Base-by-base conservation (phyloP, 2,329 filamentous ascomycete genomes). In the Trichoderma sp. region DNA sequence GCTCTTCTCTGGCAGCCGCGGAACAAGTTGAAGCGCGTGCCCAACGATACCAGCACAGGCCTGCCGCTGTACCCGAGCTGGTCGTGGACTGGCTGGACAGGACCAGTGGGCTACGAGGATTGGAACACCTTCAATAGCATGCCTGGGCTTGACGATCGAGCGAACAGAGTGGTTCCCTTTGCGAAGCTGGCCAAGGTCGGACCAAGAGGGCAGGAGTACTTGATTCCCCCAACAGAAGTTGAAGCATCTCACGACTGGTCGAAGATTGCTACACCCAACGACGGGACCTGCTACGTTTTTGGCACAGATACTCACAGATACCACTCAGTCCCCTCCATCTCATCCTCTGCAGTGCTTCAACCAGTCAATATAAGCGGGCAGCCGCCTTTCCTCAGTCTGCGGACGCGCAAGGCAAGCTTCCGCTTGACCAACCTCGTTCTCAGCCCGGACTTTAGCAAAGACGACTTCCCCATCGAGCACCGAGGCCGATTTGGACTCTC, bases 21-120 rank as follows among this genome's bases (percentile, higher is more conserved):
- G 15, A 54, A 41, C 24, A 65, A 62, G 45, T 5, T 55, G 14
- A 65, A 62, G 24, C 45, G 55, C 12, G 45, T 61, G 3, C 19
- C 56, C 0, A 60, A 54, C n/a, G 34, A 65, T 48, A 4, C 19
- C 5, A 55, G 28, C 4, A 65, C 47, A 2, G 9, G 39, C 14
- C 39, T 60, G 1, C 55, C 55, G 7, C n/a, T 54, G 17, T 65
- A 48, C 21, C 63, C 63, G 7, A 65, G 63, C 7, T 65, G 63
- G 63, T 60, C 63, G 5, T 65, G 63, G 63, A 21, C 63, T 3
- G 63, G 63, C 10, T 65, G 63, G 63, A 62, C 48, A 19, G 63
- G 63, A 17, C 62, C 62, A 10, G 54, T 64, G 3, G 62, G 62
- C 3, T 57, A 64, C 44, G 62, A 64, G 39, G 39, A 64, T 12